Percentiles rank a stretch among this genome's conserved stretches.
These are phyloP conservation scores for Blepharisma japonicum DNA, from an alignment of 73 alveolate genomes.

Conservation along the genomic window DNA sequence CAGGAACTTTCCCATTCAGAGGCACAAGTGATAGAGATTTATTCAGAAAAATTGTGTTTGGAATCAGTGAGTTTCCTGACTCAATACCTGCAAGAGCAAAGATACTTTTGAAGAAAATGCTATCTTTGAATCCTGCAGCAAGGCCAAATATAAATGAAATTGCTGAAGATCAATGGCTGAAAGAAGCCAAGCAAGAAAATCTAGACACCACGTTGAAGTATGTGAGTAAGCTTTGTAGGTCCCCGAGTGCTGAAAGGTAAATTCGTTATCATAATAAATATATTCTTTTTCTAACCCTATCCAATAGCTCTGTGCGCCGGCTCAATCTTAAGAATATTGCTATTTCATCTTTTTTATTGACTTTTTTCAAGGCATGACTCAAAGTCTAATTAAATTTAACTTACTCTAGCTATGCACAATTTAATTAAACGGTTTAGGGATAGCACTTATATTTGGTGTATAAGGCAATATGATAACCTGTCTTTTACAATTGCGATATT, in stretches of 20 bases:
- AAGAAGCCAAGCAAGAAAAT: background rate
- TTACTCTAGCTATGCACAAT: too few relatives aligned
- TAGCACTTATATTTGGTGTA: too few relatives aligned
- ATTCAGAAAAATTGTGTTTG: background rate
- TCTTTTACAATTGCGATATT: too few relatives aligned
- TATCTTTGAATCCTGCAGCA: slow-evolving; percentile 4
- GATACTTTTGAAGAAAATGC: background rate
- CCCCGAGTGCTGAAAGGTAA: slow-evolving; percentile 27
- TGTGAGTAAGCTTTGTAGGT: background rate
- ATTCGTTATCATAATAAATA: too few relatives aligned
- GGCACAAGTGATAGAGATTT: slow-evolving; percentile 39
- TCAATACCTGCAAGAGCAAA: slow-evolving; percentile 22
- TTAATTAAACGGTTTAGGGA: too few relatives aligned
- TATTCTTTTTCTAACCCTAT: too few relatives aligned
- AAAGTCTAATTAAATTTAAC: too few relatives aligned
- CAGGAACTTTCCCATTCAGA: slow-evolving; percentile 82
- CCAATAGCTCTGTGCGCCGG: too few relatives aligned
- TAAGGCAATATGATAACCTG: too few relatives aligned
- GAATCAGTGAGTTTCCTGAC: slow-evolving; percentile 12
- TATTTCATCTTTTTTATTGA: too few relatives aligned
- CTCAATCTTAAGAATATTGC: too few relatives aligned
- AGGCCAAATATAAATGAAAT: slow-evolving; percentile 6
- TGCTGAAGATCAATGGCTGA: slow-evolving; percentile 6
- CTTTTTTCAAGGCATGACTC: too few relatives aligned
- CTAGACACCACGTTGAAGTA: background rate